Evolutionary conservation across 148 eudicot genomes (phyloP).

Genomic region (Cornus suecica): DNA sequence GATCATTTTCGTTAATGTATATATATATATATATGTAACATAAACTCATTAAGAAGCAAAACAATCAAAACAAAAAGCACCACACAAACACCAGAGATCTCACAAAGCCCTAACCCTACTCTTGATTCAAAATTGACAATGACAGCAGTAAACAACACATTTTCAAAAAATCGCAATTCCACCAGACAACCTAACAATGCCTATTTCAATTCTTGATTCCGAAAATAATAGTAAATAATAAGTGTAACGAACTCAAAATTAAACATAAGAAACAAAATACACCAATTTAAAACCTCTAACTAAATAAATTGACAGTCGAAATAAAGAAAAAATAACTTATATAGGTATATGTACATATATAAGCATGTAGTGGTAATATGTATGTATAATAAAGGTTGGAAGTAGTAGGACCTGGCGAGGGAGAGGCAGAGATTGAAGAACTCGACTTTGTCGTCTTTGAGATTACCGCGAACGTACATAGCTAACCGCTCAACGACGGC

Average conservation of each 20-base stretch:
- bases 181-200: not conserved
- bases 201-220: not conserved
- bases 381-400: not conserved
- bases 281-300: not conserved
- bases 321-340: not conserved
- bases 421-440: conserved; percentile 48
- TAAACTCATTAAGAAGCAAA: too few relatives aligned
- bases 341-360: not conserved
- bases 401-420: conserved; percentile 30
- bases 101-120: not conserved
- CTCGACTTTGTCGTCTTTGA: conserved; percentile 19
- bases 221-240: too few relatives aligned
- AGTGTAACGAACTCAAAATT: not conserved
- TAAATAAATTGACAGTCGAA: not conserved
- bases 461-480: conserved; percentile 11
- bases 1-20: too few relatives aligned
- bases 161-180: not conserved
- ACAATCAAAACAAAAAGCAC: not conserved
- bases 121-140: not conserved
- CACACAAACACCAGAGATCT: not conserved
- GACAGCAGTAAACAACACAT: not conserved
- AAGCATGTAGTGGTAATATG: not conserved
- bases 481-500: conserved; percentile 29
- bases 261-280: not conserved
- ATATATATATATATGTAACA: too few relatives aligned